These are phyloP conservation scores for Colletotrichum coccodes DNA, from an alignment of 2,329 filamentous ascomycete genomes.

Conservation along the genomic window DNA sequence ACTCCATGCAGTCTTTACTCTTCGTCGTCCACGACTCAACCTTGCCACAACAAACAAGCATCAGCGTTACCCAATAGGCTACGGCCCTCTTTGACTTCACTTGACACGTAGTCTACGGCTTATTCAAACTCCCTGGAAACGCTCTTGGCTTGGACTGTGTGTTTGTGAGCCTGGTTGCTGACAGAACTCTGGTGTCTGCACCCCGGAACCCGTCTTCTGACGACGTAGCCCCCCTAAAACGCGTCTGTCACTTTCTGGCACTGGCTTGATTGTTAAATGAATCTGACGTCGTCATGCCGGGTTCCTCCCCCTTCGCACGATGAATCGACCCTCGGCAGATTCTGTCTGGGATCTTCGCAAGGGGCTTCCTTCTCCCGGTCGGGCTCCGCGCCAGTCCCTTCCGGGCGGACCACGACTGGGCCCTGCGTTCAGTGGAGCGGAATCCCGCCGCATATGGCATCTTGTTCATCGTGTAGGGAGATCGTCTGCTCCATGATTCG, in stretches of 20 bases:
- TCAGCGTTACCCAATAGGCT: background rate
- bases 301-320: background rate
- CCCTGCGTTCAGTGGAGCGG: background rate
- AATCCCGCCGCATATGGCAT: conserved; percentile 1
- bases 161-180: background rate
- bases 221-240: background rate
- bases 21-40: background rate
- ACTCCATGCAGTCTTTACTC: background rate
- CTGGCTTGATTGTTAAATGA: background rate
- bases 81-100: background rate
- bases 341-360: conserved; percentile 26
- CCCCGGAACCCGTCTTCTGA: background rate
- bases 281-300: background rate
- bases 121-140: background rate
- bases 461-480: background rate
- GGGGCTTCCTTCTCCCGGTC: background rate
- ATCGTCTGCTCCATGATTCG: conserved; percentile 23
- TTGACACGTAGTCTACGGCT: background rate
- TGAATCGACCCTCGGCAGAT: background rate
- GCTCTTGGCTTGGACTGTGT: background rate
- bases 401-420: background rate
- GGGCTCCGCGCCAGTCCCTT: background rate
- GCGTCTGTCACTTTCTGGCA: background rate
- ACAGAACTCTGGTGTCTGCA: background rate
- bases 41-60: background rate